phyloP scores from a whole-genome alignment of 306 rosid species.

The Luffa aegyptiaca region DNA sequence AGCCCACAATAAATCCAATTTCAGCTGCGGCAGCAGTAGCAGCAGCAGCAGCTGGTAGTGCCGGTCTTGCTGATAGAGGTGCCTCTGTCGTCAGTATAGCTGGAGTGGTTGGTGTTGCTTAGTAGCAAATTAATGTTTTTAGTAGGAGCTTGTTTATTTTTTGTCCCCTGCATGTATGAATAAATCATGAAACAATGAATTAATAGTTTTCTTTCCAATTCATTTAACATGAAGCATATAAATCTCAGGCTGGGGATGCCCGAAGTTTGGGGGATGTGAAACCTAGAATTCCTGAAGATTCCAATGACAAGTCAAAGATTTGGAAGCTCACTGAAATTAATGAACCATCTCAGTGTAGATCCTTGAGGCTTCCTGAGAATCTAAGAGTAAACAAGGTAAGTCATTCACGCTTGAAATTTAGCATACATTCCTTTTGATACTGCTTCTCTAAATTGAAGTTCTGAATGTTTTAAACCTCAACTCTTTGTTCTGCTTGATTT shows the following conservation, averaged over 20 bases:
- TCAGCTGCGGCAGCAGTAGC: constrained; percentile 46
- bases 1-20: constrained; percentile 77
- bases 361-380: constrained; percentile 84
- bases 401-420: neutral
- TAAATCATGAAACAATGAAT: neutral
- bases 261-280: constrained; percentile 85
- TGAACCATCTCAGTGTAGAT: constrained; percentile 81
- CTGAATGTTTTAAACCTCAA: neutral
- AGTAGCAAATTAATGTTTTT: constrained; percentile 2
- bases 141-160: neutral
- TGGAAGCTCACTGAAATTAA: constrained; percentile 93
- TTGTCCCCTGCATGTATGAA: neutral
- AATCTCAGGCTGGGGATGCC: constrained; percentile 75
- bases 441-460: neutral
- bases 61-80: constrained; percentile 45
- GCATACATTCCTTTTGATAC: neutral
- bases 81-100: constrained; percentile 55
- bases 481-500: neutral
- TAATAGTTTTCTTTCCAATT: neutral
- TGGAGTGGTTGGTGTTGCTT: constrained; percentile 62
- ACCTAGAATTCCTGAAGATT: constrained; percentile 88
- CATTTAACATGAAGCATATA: constrained; percentile 9
- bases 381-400: constrained; percentile 65
- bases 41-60: constrained; percentile 47
- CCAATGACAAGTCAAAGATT: constrained; percentile 92